Base-by-base conservation (phyloP, 2,329 filamentous ascomycete species). In the Pseudogymnoascus sp. region DNA sequence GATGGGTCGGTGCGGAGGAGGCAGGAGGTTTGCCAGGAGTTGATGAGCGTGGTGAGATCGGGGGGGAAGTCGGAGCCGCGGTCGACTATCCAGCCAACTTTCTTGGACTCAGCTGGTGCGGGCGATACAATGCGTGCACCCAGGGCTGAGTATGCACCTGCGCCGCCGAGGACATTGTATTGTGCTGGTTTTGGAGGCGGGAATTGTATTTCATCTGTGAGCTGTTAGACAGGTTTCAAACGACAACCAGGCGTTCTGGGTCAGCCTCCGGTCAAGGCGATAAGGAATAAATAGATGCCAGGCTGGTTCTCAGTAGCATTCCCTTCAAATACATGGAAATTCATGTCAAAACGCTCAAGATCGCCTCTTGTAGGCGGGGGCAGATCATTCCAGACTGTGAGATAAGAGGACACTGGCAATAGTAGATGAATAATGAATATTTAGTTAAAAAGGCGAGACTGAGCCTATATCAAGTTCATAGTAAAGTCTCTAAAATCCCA, bases 21-120 rank as follows among this genome's bases (percentile, higher is more conserved):
- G 17, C 84, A 89, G 5, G 84, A 84, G 1, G 92, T 96, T 13
- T 85, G 76, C 92, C 94, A 97, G 44, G 83, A 81, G 12, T 81
- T 76, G 67, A 99, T 86, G 44, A 83, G 79, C 2, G 80, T 71
- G 58, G 82, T 81, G 60, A 96, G 79, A 10, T 82, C 76, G 0
- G 78, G 66, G 0, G 93, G 92, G 67, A 97, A 97, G 75, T 97
- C 94, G 13, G 84, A 88, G 31, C 94, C 94, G 69, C 86, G 84
- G 74, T 99, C 93, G 44, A 97, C 85, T 65, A 97, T 87, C 92
- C 92, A 97, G 66, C 91, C 91, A 5, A 97, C 85, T 2, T 83
- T 81, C 38, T 78, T 80, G 21, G 91, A 89, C 51, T 80, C 68
- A 6, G 74, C 71, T 21, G 81, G 78, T 33, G 80, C 77, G 2